Evolutionary conservation across 2,329 filamentous ascomycete species (phyloP), one percentile per base, ranked within the genome.

Genomic region (Colletotrichum gloeosporioides): DNA sequence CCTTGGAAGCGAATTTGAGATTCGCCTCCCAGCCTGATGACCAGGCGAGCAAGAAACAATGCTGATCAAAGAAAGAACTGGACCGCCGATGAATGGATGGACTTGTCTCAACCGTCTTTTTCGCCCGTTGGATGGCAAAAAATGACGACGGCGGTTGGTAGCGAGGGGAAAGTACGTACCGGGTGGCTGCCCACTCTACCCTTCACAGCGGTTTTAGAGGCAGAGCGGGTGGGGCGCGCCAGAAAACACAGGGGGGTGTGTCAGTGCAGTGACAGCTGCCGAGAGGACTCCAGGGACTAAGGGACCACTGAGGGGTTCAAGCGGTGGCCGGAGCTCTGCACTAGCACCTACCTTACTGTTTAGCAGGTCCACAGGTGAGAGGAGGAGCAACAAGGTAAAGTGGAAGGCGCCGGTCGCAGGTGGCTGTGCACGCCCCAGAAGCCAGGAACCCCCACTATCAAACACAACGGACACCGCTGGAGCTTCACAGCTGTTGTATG

Each of bases 241-340:
- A 73, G 44, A 66, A 75, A 55, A 29, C 34, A 32, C 72, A 72
- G 67, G 73, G 73, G 69, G 36, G 13, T 67, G 73, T 72, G 36
- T 75, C 53, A 75, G 29, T 72, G 72, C 34, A 69, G 66, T 75
- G 72, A 67, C 68, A 75, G 66, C 57, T 64, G 27, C 71, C 59
- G 57, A n/a, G 64, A 59, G 22, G 55, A 53, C 57, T 36, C 63
- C 36, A 68, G 39, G 39, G 25, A 32, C 39, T 39, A 18, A 49
- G 29, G 25, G 44, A 53, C 44, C 44, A 53, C 44, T 22, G 31
- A 32, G 44, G 44, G 44, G 44, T 53, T 53, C 44, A 53, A 53
- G 44, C 44, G 44, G 44, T 70, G 68, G 57, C 53, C 59, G 25
- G 18, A 69, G 53, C 53, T 62, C 34, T 62, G 27, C 53, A 36